Conservation (phyloP, 257 asterid species). For the Galeopsis tetrahit region DNA sequence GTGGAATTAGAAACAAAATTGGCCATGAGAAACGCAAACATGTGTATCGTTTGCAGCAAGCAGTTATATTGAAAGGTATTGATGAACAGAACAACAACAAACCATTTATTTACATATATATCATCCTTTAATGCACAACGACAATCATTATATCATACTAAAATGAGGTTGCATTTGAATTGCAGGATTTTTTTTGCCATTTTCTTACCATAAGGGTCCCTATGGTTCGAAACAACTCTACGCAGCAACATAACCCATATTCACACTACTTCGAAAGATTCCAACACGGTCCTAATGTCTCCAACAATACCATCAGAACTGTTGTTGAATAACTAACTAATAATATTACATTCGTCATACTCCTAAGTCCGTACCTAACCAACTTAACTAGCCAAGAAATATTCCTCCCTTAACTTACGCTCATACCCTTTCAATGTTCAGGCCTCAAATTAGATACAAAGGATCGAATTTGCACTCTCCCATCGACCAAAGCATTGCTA, state of each 20-base stretch:
- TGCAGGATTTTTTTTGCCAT: too few species aligned
- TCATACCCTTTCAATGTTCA: background rate
- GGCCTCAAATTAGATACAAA: background rate
- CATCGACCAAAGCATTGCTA: too few species aligned
- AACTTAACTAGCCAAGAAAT: background rate
- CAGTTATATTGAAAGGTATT: background rate
- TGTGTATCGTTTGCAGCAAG: background rate
- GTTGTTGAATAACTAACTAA: background rate
- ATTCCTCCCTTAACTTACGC: background rate
- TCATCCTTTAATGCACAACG: background rate
- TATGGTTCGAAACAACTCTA: background rate
- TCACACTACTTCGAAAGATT: background rate
- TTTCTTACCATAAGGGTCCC: background rate
- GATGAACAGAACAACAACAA: background rate
- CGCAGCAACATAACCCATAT: background rate
- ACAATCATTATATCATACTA: background rate
- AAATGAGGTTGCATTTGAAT: background rate
- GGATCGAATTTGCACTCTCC: background rate
- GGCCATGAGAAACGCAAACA: background rate
- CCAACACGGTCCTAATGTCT: background rate
- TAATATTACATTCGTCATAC: too few species aligned
- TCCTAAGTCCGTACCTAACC: background rate
- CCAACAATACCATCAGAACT: background rate
- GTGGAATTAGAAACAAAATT: background rate
- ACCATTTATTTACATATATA: background rate